Evolutionary conservation across 2,329 filamentous ascomycete genomes (phyloP).

Genomic region (Decorospora gaudefroyi): DNA sequence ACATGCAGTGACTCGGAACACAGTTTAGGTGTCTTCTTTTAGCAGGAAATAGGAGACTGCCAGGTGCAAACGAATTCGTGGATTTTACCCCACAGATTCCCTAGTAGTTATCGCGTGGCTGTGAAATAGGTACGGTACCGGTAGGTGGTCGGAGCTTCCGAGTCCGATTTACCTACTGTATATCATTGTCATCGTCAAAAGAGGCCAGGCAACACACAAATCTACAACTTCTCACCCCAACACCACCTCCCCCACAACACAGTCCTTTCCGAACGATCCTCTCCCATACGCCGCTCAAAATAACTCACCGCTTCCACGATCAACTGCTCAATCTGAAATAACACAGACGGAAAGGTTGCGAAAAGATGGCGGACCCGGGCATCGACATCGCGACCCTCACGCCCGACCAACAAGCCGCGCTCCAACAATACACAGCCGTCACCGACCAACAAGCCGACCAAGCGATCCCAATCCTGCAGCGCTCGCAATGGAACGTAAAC

Average conservation of each 20-base stretch:
- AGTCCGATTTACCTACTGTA: constrained; percentile 18
- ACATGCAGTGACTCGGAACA: too few relatives aligned
- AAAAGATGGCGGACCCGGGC: constrained; percentile 47
- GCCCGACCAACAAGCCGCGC: constrained; percentile 75
- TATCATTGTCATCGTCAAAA: constrained; percentile 23
- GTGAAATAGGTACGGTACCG: constrained; percentile 11
- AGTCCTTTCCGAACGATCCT: constrained; percentile 21
- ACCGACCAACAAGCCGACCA: constrained; percentile 79
- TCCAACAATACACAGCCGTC: constrained; percentile 86
- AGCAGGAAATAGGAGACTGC: too few relatives aligned
- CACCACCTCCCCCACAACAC: constrained; percentile 13
- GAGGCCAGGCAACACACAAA: constrained; percentile 23
- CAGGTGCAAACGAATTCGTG: too few relatives aligned
- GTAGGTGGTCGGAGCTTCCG: constrained; percentile 15
- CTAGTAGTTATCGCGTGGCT: constrained; percentile 12
- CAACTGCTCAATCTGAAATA: neutral
- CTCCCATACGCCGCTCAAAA: neutral
- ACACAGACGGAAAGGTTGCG: neutral
- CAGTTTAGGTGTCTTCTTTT: too few relatives aligned
- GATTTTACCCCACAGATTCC: too few relatives aligned
- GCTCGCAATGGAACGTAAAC: constrained; percentile 96
- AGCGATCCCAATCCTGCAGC: constrained; percentile 76
- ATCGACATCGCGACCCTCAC: constrained; percentile 72
- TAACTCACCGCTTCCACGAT: neutral
- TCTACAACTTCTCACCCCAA: constrained; percentile 5